Conservation (phyloP, 202 grass and related monocot species). For the Musa balbisiana region DNA sequence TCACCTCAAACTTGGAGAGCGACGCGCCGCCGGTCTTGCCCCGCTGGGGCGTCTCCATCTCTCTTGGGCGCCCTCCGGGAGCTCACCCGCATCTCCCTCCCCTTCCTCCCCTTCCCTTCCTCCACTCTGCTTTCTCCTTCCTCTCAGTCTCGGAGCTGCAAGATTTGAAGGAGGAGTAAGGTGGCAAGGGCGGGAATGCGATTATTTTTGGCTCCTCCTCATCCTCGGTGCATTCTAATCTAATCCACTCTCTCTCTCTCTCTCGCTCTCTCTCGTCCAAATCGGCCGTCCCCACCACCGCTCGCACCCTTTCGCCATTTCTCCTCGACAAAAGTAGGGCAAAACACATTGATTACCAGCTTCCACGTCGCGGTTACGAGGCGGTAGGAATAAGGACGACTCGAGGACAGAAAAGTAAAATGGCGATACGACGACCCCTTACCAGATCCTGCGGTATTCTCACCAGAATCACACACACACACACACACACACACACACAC, state of each 20-base stretch:
- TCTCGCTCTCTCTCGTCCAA: not conserved
- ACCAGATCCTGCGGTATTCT: not conserved
- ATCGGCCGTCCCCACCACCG: not conserved
- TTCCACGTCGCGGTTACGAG: not conserved
- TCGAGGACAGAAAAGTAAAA: not conserved
- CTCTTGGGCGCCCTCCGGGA: not conserved
- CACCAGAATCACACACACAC: not conserved
- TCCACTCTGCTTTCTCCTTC: not conserved
- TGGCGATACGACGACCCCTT: no score
- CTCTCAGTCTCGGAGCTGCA: constrained; percentile 11
- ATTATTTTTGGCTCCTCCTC: constrained; percentile 2
- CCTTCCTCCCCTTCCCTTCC: not conserved
- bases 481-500: no score
- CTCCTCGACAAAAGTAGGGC: not conserved
- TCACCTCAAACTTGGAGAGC: constrained; percentile 21
- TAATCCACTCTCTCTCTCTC: not conserved
- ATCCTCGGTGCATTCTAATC: not conserved
- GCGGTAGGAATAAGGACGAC: not conserved
- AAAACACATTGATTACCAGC: not conserved
- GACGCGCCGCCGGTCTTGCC: constrained; percentile 32
- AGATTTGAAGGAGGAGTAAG: not conserved
- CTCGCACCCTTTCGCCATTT: not conserved
- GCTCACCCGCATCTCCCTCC: constrained; percentile 9
- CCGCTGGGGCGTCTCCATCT: constrained; percentile 45
- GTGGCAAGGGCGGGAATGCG: constrained; percentile 9